These are phyloP conservation scores for Fusarium falciforme DNA, from an alignment of 2,329 filamentous ascomycete genomes.

Conservation along the genomic window DNA sequence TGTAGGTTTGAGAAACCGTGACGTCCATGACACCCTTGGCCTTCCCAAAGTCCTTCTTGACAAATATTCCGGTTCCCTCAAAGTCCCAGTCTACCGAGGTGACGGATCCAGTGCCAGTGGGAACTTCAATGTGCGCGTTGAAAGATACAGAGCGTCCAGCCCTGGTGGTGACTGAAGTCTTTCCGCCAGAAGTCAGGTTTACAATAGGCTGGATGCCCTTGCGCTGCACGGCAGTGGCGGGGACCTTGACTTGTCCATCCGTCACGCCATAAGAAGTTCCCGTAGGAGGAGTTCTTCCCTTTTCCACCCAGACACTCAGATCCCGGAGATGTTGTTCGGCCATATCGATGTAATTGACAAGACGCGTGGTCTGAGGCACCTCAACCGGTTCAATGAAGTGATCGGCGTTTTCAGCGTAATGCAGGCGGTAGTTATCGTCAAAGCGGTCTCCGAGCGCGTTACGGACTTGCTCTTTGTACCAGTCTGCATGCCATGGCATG, in stretches of 20 bases:
- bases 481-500: conserved; percentile 40
- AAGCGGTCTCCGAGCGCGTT: conserved; percentile 10
- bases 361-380: neutral
- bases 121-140: neutral
- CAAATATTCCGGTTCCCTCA: neutral
- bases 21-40: neutral
- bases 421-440: conserved; percentile 32
- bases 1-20: neutral
- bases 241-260: conserved; percentile 21
- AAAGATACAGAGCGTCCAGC: neutral
- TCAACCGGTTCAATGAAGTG: conserved; percentile 18
- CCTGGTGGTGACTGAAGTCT: neutral
- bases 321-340: conserved; percentile 35
- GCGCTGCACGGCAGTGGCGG: conserved; percentile 7
- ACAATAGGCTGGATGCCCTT: conserved; percentile 34
- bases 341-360: conserved; percentile 27
- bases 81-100: neutral
- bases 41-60: neutral
- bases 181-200: neutral
- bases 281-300: conserved; percentile 6
- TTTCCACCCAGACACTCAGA: conserved; percentile 34
- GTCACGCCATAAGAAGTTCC: conserved; percentile 16
- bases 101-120: neutral
- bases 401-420: conserved; percentile 34
- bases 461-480: conserved; percentile 32